Evolutionary conservation across 306 rosid genomes (phyloP), one percentile per base, ranked within the genome.

Genomic region (Prunus fruticosa): DNA sequence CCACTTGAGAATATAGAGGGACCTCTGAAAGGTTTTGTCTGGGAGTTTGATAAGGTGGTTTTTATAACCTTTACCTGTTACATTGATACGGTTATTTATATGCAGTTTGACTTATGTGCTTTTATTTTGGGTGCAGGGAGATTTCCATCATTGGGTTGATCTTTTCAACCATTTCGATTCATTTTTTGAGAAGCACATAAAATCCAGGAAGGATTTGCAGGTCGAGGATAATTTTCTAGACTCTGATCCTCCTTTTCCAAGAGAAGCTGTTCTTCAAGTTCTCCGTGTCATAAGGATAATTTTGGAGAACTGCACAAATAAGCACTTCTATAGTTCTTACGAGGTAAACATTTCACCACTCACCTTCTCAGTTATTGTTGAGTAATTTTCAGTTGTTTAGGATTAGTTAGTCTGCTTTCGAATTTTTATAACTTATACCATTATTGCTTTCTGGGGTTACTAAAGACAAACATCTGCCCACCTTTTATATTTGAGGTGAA

Each of bases 61-160:
- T 38, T 66, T 72, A 8, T 74, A 84, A 53, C 73, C 79, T 82
- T 67, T 62, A 76, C 73, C 45, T 73, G 54, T 78, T 75, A 22
- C 22, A 19, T 47, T 46, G n/a, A 67, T 67, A 6, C 18, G 65
- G 73, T 63, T 87, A 69, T 66, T 63, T 56, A n/a, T 67, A 80
- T 74, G 67, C 71, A 45, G 51, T 71, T 81, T 81, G 66, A 72
- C 78, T 89, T 73, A 84, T 76, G 64, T 81, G 56, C 70, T 38
- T 57, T 41, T 81, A 67, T 83, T 63, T 79, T 70, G 76, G 76
- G 45, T 60, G 80, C 99, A 96, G 99, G 99, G 99, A 73, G 98
- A 96, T 84, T 92, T 96, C 83, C 97, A 92, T 93, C 99, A 96
- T 84, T 96, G 99, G 99, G 96, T 88, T 80, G 98, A 92, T 83